phyloP scores from a whole-genome alignment of 129 eudicot species.

The Flaveria linearis region DNA sequence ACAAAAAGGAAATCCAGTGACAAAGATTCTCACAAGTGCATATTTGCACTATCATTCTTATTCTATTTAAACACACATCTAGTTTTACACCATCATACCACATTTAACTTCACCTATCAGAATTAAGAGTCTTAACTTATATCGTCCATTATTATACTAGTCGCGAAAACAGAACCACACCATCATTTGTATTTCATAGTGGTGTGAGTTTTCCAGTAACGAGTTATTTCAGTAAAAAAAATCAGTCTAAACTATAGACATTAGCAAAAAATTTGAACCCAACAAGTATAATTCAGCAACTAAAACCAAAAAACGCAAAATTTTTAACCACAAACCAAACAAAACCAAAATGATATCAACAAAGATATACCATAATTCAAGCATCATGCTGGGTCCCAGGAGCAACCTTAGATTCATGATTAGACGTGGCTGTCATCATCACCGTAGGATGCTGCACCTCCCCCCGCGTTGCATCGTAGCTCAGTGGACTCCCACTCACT shows the following conservation, averaged over 20 bases:
- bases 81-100: background rate
- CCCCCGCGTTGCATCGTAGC: conserved; percentile 30
- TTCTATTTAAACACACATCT: background rate
- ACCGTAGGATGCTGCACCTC: conserved; percentile 32
- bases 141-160: background rate
- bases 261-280: background rate
- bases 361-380: conserved; percentile 24
- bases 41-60: background rate
- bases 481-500: conserved; percentile 35
- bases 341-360: conserved; percentile 23
- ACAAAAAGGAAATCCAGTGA: background rate
- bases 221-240: background rate
- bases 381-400: conserved; percentile 28
- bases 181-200: background rate
- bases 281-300: conserved; percentile 8
- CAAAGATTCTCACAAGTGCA: background rate
- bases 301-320: conserved; percentile 23
- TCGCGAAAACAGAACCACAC: background rate
- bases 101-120: background rate
- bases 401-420: conserved; percentile 27
- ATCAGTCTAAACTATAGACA: background rate
- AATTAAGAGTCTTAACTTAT: background rate
- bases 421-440: conserved; percentile 30
- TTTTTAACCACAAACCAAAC: conserved; percentile 13
- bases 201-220: background rate